Percentiles rank a stretch among this genome's conserved stretches.
Conservation (phyloP, 345 rosid species). For the Erysimum cheiranthoides region DNA sequence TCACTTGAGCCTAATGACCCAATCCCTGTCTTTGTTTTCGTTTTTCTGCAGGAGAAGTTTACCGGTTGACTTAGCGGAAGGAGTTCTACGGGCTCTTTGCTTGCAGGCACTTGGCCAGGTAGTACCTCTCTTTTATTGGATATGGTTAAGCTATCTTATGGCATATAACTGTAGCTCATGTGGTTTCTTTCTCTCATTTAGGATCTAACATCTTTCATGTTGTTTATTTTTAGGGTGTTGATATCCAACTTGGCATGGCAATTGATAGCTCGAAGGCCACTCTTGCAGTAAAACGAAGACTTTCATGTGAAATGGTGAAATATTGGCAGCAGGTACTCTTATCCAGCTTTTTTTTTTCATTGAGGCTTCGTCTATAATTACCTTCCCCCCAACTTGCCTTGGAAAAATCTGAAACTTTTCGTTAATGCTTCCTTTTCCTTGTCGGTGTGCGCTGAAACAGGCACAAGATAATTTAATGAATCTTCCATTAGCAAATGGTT, state of each 20-base stretch:
- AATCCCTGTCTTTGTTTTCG: conserved; percentile 14
- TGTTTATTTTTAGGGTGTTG: conserved; percentile 71
- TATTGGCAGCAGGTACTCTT: conserved; percentile 93
- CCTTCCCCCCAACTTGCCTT: not conserved
- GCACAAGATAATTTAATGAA: conserved; percentile 94
- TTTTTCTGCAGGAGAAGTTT: conserved; percentile 72
- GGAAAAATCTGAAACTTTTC: conserved; percentile 29
- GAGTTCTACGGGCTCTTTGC: conserved; percentile 90
- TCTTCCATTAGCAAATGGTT: conserved; percentile 88
- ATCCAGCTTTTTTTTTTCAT: not conserved
- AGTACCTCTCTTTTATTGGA: conserved; percentile 37
- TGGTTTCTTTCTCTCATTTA: conserved; percentile 13
- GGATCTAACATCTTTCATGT: conserved; percentile 30
- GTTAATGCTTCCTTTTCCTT: conserved; percentile 35
- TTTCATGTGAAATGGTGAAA: conserved; percentile 99
- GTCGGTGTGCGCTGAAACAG: conserved; percentile 52
- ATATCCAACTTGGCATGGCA: conserved; percentile 99
- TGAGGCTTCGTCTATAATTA: not conserved
- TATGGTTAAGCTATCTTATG: conserved; percentile 18
- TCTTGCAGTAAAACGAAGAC: conserved; percentile 98
- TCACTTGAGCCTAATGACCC: conserved; percentile 3
- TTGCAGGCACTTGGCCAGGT: conserved; percentile 98
- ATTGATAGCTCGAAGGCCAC: conserved; percentile 98
- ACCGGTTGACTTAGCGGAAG: conserved; percentile 94
- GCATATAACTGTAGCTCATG: not conserved